Base-by-base conservation (phyloP, 2,329 filamentous ascomycete genomes). In the Trichophyton simii region DNA sequence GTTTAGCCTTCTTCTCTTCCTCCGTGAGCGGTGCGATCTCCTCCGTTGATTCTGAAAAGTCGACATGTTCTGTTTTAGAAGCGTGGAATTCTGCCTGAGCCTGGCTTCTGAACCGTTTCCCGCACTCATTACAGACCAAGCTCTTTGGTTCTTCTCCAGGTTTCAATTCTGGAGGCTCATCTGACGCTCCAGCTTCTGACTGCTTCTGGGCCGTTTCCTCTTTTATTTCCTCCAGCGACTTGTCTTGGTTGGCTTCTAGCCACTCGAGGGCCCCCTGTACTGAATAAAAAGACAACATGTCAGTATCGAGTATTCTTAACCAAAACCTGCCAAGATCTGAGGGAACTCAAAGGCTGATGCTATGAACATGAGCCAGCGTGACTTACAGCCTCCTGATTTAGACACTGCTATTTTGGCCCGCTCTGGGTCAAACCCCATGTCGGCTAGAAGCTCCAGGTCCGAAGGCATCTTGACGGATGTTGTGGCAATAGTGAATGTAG, bases 21-120 rank as follows among this genome's bases (percentile, higher is more conserved):
- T 92, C 91, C 0, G 91, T 96, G 69, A 99, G 77, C 0, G 92
- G 89, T 2, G 88, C 87, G 67, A 99, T 86, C 71, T 95, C 91
- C 69, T 97, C 92, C 3, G 89, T 92, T 0, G 91, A 96, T 73
- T 99, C 91, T 20, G 88, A 83, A 72, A 99, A 99, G 74, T 96
- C 88, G 55, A 86, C 84, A 74, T 99, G 94, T 57, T 89, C 88
- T 77, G 89, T 92, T 77, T 95, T 96, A 69, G 84, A 84, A 36
- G 91, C 94, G 72, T 99, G 94, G 72, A 90, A 96, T 69, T 92
- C 87, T 8, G 91, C 94, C 66, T 92, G 84, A 28, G 85, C 85
- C 66, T 87, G 83, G 69, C 84, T 89, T 67, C 89, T 83, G 76
- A 99, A 95, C 72, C 85, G 87, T 81, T 96, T 96, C 71, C 88